Conservation (phyloP, 208 protist genomes). For the Wallacemonas collosoma region DNA sequence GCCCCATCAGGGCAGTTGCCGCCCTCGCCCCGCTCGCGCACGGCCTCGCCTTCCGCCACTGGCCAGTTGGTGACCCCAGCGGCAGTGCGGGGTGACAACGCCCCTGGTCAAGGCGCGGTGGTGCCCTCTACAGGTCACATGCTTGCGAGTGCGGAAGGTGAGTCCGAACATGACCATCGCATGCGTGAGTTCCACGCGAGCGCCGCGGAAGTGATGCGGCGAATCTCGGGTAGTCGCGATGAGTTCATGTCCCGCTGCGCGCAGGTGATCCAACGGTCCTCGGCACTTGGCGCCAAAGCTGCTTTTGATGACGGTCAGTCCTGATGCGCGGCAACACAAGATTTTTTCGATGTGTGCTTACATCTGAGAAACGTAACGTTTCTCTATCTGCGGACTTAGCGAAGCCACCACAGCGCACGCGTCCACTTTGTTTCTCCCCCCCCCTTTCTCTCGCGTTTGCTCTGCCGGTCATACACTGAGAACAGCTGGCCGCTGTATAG, state of each 20-base stretch:
- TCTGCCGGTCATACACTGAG: too few relatives aligned
- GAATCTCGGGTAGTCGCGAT: conserved; percentile 73
- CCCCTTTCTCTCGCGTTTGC: too few relatives aligned
- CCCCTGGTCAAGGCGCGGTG: too few relatives aligned
- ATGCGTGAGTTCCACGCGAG: conserved; percentile 67
- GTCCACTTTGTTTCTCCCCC: too few relatives aligned
- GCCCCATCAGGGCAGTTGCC: not conserved
- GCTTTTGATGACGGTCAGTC: not conserved
- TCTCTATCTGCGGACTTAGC: too few relatives aligned
- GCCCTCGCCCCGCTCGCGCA: conserved; percentile 6
- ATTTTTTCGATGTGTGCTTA: too few relatives aligned
- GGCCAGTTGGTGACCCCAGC: not conserved
- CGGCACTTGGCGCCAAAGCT: conserved; percentile 6
- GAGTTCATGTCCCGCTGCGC: conserved; percentile 77
- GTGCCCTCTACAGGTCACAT: too few relatives aligned
- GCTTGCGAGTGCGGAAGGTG: not conserved
- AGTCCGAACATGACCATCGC: conserved; percentile 45
- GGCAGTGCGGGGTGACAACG: too few relatives aligned
- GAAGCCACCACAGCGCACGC: too few relatives aligned
- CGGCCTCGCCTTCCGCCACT: conserved; percentile 2
- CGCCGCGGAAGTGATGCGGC: conserved; percentile 72
- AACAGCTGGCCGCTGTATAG: too few relatives aligned
- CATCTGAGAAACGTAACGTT: too few relatives aligned
- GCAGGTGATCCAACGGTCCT: conserved; percentile 55
- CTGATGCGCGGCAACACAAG: too few relatives aligned